Evolutionary conservation across 495 filamentous ascomycete genomes (phyloP), one percentile per base, ranked within the genome.

Genomic region (Aspergillus biplanus): DNA sequence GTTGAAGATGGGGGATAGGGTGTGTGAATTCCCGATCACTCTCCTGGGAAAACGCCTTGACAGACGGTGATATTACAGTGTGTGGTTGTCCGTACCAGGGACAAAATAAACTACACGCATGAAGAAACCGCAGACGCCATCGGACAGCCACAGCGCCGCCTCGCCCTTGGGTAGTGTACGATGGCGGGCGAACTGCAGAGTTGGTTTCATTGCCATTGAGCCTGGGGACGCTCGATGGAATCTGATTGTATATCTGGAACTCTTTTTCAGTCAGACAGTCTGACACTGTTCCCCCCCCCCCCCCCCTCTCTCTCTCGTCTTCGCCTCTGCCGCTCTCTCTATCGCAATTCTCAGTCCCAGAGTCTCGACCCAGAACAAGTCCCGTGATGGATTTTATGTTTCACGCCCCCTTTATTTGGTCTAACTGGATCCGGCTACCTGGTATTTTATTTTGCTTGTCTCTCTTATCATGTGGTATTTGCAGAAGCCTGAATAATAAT

Each of bases 31-130:
- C 21, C 21, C 21, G 21, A 27, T 27, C 1, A 27, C 2, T 27
- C 21, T 27, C 21, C 21, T 27, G 21, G 21, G 21, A 27, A 27
- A 27, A 27, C 21, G 21, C 21, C 21, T 27, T 27, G 21, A 27
- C 21, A 27, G 21, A 27, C 21, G 21, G 1, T 27, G 21, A 27
- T 27, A 27, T 27, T 27, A 27, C 21, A 27, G 21, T 27, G n/a
- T n/a, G n/a, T n/a, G 21, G 21, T 27, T 2, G 1, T 39, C 37
- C 7, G 37, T 7, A 13, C 37, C 37, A 8, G 13, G 46, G n/a
- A 49, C 13, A 21, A 49, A 49, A 49, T 49, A 49, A 49, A 49
- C 46, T 49, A 49, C 46, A 18, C 46, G 46, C 46, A 49, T n/a
- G 46, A 49, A 4, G 46, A 49, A 21, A 49, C 46, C 18, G n/a